Evolutionary conservation across 2,329 filamentous ascomycete genomes (phyloP).

Genomic region (Pyricularia sp.): DNA sequence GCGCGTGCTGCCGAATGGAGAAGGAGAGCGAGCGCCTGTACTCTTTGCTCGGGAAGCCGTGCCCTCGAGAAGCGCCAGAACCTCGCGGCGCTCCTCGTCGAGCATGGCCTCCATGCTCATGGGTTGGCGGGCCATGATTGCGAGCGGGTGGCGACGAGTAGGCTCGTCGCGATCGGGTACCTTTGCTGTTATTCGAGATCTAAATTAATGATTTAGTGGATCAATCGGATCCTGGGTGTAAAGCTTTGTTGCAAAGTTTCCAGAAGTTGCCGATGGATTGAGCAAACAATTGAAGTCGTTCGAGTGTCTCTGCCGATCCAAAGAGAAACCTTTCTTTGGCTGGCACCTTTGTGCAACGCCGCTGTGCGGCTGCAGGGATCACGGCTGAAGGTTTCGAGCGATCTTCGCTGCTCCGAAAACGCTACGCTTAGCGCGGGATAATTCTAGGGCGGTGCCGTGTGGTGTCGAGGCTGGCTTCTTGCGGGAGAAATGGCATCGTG

Average conservation of each 20-base stretch:
- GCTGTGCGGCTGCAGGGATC: neutral
- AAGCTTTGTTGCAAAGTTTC: neutral
- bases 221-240: neutral
- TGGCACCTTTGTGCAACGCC: neutral
- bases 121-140: conserved; percentile 26
- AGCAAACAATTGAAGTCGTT: neutral
- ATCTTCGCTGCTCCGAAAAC: neutral
- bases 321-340: neutral
- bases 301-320: neutral
- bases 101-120: conserved; percentile 73
- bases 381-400: neutral
- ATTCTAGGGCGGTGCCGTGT: conserved; percentile 1
- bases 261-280: neutral
- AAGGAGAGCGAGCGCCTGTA: conserved; percentile 30
- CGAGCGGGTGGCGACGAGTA: neutral
- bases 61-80: conserved; percentile 57
- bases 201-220: neutral
- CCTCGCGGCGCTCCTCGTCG: conserved; percentile 68
- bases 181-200: neutral
- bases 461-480: conserved; percentile 3
- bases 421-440: conserved; percentile 2
- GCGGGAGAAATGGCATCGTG: conserved; percentile 2
- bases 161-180: neutral
- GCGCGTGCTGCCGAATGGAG: conserved; percentile 46
- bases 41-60: conserved; percentile 18